phyloP scores from a whole-genome alignment of 495 filamentous ascomycete genomes.

The Tricharina praecox region DNA sequence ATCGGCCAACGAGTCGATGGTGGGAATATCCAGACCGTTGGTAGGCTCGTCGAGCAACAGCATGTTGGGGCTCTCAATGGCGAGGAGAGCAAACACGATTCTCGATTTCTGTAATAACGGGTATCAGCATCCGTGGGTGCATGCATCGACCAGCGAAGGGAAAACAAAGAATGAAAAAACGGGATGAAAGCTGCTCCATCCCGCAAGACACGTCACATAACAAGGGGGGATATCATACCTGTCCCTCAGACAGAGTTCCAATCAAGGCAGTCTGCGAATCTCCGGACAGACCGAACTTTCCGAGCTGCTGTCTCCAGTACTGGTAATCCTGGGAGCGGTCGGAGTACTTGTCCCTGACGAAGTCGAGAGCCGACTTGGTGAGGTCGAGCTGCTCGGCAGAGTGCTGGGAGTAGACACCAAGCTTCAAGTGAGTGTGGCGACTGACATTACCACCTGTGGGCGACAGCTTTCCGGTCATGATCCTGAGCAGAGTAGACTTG shows the following conservation, averaged over 20 bases:
- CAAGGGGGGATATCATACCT: too few species aligned
- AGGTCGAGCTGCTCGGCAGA: constrained; percentile 95
- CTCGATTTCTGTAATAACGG: constrained; percentile 57
- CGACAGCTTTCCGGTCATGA: constrained; percentile 93
- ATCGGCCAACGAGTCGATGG: constrained; percentile 92
- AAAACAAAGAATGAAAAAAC: too few species aligned
- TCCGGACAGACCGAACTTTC: constrained; percentile 78
- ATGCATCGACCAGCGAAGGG: background rate
- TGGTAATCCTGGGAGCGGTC: constrained; percentile 91
- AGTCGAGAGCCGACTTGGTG: constrained; percentile 93
- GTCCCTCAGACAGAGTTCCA: constrained; percentile 86
- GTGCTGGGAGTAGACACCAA: constrained; percentile 95
- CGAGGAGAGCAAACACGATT: constrained; percentile 93
- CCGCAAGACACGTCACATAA: too few species aligned
- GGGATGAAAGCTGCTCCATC: too few species aligned
- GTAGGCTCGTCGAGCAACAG: constrained; percentile 94
- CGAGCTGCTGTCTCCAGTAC: constrained; percentile 97
- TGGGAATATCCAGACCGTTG: constrained; percentile 98
- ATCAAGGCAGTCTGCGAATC: constrained; percentile 92
- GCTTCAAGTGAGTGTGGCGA: constrained; percentile 93
- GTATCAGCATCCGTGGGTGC: background rate
- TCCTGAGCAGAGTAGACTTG: constrained; percentile 92
- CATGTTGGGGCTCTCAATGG: constrained; percentile 96
- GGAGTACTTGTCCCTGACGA: constrained; percentile 87
- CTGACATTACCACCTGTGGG: constrained; percentile 66